Evolutionary conservation across 108 stramenopile species (phyloP), one percentile per base, ranked within the genome.

Genomic region (Cyclotella choctawhatcheeana): DNA sequence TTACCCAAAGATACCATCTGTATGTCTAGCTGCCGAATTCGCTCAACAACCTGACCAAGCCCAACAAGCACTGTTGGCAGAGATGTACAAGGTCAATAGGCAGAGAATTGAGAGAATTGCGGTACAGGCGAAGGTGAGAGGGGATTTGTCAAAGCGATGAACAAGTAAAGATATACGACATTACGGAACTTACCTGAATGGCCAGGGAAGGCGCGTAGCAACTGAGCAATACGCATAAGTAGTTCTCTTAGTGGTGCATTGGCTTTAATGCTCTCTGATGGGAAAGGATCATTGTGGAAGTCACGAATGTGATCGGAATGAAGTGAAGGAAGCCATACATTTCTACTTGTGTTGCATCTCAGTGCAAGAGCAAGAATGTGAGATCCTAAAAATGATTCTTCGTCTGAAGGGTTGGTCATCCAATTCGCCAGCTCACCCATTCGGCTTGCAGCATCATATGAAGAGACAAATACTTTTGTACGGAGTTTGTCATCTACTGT

Each of bases 141-240:
- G n/a, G n/a, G n/a, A n/a, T n/a, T n/a, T n/a, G n/a, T n/a, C n/a
- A n/a, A n/a, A n/a, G n/a, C n/a, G n/a, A n/a, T n/a, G n/a, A n/a
- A n/a, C n/a, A n/a, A n/a, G n/a, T n/a, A n/a, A n/a, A n/a, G n/a
- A n/a, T n/a, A n/a, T n/a, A n/a, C n/a, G n/a, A n/a, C n/a, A n/a
- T n/a, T n/a, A n/a, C n/a, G n/a, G n/a, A n/a, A n/a, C n/a, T n/a
- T n/a, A n/a, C n/a, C n/a, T n/a, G n/a, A 83, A 69, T 99, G 92
- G 20, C 93, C 96, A 10, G 97, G 97, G 68, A 97, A 97, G 21
- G 89, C 88, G 27, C 84, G 75, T 20, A 98, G 68, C 3, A 99
- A 77, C 61, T 86, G 88, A n/a, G 88, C 84, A 21, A 88, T 58
- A 10, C 95, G 80, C 24, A 77, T 71, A 47, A 92, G 77, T 20